These are phyloP conservation scores for Annulohypoxylon moriforme DNA, from an alignment of 495 filamentous ascomycete species.

Conservation along the genomic window DNA sequence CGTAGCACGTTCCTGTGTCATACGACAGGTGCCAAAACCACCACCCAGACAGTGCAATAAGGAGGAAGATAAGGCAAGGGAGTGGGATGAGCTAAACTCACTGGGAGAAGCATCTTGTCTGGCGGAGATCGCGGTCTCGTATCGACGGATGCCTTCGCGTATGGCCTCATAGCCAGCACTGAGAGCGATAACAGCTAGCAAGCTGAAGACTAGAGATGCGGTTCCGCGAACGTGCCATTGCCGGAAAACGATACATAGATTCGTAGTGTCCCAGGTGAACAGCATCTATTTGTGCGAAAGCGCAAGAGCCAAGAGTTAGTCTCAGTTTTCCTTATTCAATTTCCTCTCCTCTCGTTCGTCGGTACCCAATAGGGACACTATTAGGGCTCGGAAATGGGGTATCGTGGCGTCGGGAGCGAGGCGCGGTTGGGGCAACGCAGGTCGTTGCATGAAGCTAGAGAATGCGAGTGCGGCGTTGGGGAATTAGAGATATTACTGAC, in stretches of 20 bases:
- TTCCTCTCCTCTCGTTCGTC: not conserved
- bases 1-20: conserved; percentile 9
- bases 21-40: conserved; percentile 21
- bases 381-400: conserved; percentile 1
- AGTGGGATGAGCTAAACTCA: conserved; percentile 54
- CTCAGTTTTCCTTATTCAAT: conserved; percentile 3
- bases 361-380: conserved; percentile 24
- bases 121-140: conserved; percentile 69
- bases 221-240: conserved; percentile 85
- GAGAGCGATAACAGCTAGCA: conserved; percentile 82
- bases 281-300: conserved; percentile 75
- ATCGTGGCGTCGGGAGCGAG: conserved; percentile 18
- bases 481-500: conserved; percentile 58
- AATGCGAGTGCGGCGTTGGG: not conserved
- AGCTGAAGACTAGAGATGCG: conserved; percentile 78
- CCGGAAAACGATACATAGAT: conserved; percentile 95
- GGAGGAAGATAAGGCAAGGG: conserved; percentile 1
- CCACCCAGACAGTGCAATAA: not conserved
- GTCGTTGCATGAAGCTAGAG: conserved; percentile 22
- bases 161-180: conserved; percentile 92
- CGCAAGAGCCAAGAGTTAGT: conserved; percentile 17
- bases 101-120: conserved; percentile 66
- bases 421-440: conserved; percentile 12
- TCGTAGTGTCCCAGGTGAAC: conserved; percentile 91
- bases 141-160: conserved; percentile 77